Base-by-base conservation (phyloP, 1,284 basidiomycete species). In the Apiotrichum gracile region DNA sequence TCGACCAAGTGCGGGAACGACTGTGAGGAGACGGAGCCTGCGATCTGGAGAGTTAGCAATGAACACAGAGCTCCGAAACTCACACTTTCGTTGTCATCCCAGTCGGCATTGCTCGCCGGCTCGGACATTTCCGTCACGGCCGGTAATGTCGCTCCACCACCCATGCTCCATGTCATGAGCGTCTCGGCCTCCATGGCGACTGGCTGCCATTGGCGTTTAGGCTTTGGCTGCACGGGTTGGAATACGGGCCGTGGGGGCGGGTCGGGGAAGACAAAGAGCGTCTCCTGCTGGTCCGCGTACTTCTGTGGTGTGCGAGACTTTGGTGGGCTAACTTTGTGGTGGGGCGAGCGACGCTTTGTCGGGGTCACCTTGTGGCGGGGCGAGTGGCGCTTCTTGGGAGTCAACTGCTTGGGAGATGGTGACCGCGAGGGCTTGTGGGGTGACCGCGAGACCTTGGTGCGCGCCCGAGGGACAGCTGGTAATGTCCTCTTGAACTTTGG, bases 131-230 rank as follows among this genome's bases (percentile, higher is more conserved):
- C 16, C 25, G 26, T 6, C n/a, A 5, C 26, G 4, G 26, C 26
- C 2, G 25, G 26, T 13, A 45, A 10, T 1, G 31, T 34, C 2
- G 22, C 19, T 7, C 37, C 53, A 4, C 53, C 57, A 5, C 58
- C 63, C 24, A 62, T 46, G 51, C 62, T 62, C 69, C 69, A 72
- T 3, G 66, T 64, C 47, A 72, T 55, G 16, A 72, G 56, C 2
- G 69, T 72, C 44, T 72, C 69, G 16, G 69, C 52, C 14, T 68
- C 59, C 65, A 69, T 66, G 14, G 63, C 57, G 7, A 69, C 65
- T 0, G 64, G 57, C 37, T 60, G 47, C 58, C 62, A 72, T 17
- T 59, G 47, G 7, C 34, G 24, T 6, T 40, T 17, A 1, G 43
- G 33, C 17, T 33, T 26, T 5, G 41, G 41, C 10, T 47, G 22